Evolutionary conservation across 1,284 basidiomycete species (phyloP).

Genomic region (Ustilago crameri): DNA sequence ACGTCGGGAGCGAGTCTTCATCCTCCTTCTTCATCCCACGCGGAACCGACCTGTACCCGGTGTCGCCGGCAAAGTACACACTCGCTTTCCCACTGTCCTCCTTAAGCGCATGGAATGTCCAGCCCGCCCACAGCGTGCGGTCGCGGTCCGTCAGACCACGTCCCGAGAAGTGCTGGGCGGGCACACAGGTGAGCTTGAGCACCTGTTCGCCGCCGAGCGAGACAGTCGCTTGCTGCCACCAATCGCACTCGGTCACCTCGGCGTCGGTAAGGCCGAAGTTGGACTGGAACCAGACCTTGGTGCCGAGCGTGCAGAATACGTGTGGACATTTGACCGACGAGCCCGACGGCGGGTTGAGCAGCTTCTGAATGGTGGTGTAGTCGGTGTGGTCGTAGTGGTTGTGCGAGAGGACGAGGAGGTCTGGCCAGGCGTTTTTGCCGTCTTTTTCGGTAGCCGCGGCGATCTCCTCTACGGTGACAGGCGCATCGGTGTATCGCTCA

Average conservation of each 20-base stretch:
- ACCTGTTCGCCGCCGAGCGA: constrained; percentile 11
- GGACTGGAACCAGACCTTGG: constrained; percentile 46
- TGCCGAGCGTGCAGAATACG: constrained; percentile 56
- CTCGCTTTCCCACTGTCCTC: constrained; percentile 24
- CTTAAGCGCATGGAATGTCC: constrained; percentile 38
- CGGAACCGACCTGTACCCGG: constrained; percentile 49
- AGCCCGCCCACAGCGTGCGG: constrained; percentile 58
- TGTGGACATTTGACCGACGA: constrained; percentile 37
- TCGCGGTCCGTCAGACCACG: constrained; percentile 40
- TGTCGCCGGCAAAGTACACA: constrained; percentile 59
- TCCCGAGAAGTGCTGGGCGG: constrained; percentile 57
- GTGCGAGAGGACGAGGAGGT: constrained; percentile 53
- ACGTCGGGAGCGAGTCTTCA: constrained; percentile 49
- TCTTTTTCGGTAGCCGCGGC: constrained; percentile 17
- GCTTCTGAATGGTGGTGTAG: constrained; percentile 46
- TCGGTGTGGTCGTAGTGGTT: constrained; percentile 63
- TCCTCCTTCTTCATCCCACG: constrained; percentile 35
- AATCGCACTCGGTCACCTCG: constrained; percentile 56
- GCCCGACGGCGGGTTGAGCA: constrained; percentile 31
- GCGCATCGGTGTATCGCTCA: constrained; percentile 47
- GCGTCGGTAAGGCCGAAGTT: constrained; percentile 36
- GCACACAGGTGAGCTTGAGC: constrained; percentile 51
- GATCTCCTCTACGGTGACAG: constrained; percentile 50
- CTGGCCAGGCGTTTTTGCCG: constrained; percentile 49
- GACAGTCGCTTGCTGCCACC: constrained; percentile 53